Evolutionary conservation across 306 rosid genomes (phyloP), one percentile per base, ranked within the genome.

Genomic region (Dalbergia cultrata): DNA sequence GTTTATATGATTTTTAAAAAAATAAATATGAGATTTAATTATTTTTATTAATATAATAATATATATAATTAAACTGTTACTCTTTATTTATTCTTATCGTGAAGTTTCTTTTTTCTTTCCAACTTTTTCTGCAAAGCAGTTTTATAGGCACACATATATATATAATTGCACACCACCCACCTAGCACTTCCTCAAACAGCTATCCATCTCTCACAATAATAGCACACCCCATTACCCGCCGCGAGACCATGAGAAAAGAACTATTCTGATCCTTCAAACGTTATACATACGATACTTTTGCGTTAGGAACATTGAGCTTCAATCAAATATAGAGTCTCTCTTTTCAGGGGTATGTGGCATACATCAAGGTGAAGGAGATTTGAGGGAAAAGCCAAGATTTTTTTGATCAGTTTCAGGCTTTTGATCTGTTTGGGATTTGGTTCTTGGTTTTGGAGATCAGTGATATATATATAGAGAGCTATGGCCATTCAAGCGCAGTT

Each of bases 401-500:
- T 4, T 6, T 5, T 13, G 9, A 43, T 43, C 47, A 43, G 10
- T 7, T 50, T 70, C 52, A 21, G 34, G 6, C n/a, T 39, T 14
- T 14, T 78, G 39, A 41, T 13, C 47, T 9, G 10, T 43, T 9
- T 7, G 47, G 3, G 11, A 7, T 1, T 37, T 37, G 8, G 70
- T 3, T 60, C 14, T 26, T 8, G 3, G 31, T 26, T 26, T 33
- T 3, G 7, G 34, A 21, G 47, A 50, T 52, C 10, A 49, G 39
- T n/a, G 70, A 9, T 18, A 5, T 4, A 10, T 12, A n/a, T 18
- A 5, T 1, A 10, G 4, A n/a, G 34, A 57, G 1, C n/a, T 47
- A 78, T 78, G 97, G 93, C 97, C 4, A 85, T 91, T 76, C 90
- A 91, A 43, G 92, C 97, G 1, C 94, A 87, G 69, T 19, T 90